Percentiles rank a stretch among this genome's conserved stretches.
Conservation (phyloP, 2,329 filamentous ascomycete species). For the Monosporascus ibericus region DNA sequence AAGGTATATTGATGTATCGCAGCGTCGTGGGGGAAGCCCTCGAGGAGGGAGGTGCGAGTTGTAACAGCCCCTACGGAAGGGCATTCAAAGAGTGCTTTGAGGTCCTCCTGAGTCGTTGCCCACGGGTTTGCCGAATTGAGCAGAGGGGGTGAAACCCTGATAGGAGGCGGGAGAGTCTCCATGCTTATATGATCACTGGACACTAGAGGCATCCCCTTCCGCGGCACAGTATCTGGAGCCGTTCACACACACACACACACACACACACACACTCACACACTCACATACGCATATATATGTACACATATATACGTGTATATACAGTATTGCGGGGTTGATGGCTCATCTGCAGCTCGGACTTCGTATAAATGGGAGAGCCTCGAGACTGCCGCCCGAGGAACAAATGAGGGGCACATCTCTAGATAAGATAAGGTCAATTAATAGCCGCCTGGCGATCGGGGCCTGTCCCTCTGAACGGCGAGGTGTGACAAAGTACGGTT, state of each 20-base stretch:
- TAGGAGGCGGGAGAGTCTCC: conserved; percentile 33
- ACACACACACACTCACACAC: too few relatives aligned
- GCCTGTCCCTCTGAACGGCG: too few relatives aligned
- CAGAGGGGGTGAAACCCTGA: conserved; percentile 57
- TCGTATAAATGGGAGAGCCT: too few relatives aligned
- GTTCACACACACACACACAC: too few relatives aligned
- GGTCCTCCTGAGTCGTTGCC: conserved; percentile 61
- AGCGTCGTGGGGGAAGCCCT: conserved; percentile 58
- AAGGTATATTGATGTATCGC: conserved; percentile 59
- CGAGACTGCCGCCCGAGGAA: too few relatives aligned
- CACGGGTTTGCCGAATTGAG: conserved; percentile 72
- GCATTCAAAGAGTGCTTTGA: conserved; percentile 54
- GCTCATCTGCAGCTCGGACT: too few relatives aligned
- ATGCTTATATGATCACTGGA: not conserved
- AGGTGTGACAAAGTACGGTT: too few relatives aligned
- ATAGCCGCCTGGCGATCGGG: too few relatives aligned
- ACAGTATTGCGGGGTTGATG: too few relatives aligned
- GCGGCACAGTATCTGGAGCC: not conserved
- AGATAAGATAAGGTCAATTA: conserved; percentile 11
- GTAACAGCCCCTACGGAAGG: conserved; percentile 67
- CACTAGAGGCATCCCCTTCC: too few relatives aligned
- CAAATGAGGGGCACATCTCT: not conserved
- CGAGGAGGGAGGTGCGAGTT: conserved; percentile 61
- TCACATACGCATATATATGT: too few relatives aligned
- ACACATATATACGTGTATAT: too few relatives aligned